phyloP scores from a whole-genome alignment of 495 filamentous ascomycete genomes.

The Tuber indicum region DNA sequence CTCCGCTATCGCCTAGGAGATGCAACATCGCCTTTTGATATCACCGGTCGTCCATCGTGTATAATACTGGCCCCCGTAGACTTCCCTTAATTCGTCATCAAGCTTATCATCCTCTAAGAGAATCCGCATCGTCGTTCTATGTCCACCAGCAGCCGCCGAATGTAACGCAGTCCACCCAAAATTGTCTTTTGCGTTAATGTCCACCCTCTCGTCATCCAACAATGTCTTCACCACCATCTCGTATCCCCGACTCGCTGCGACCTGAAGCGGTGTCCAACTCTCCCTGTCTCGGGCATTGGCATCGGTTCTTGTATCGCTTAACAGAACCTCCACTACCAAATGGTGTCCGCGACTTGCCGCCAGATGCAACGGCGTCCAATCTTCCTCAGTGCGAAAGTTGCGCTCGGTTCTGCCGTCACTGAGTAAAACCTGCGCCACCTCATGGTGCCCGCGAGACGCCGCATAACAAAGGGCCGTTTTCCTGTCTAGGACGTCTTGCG shows the following conservation, averaged over 20 bases:
- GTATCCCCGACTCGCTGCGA: not conserved
- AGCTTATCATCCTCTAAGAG: not conserved
- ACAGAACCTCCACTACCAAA: not conserved
- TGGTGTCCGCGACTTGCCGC: not conserved
- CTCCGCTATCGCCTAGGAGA: not conserved
- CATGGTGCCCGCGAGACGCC: not conserved
- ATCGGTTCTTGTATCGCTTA: not conserved
- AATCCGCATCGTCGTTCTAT: not conserved
- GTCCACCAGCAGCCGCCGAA: not conserved
- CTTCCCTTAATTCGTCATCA: not conserved
- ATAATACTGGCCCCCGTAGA: not conserved
- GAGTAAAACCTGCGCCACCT: not conserved
- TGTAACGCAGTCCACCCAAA: not conserved
- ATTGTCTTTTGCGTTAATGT: conserved; percentile 1
- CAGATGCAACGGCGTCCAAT: not conserved
- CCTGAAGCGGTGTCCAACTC: not conserved
- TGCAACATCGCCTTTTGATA: not conserved
- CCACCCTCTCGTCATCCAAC: not conserved
- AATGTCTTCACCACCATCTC: not conserved
- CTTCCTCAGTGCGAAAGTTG: not conserved
- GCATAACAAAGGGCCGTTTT: not conserved
- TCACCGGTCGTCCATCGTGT: not conserved
- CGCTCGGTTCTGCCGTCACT: not conserved
- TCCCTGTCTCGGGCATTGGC: not conserved
- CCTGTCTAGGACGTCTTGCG: not conserved